Percentiles rank a stretch among this genome's conserved stretches.
Evolutionary conservation across 2,329 filamentous ascomycete genomes (phyloP).

Genomic region (Ceratocystis eucalypticola): DNA sequence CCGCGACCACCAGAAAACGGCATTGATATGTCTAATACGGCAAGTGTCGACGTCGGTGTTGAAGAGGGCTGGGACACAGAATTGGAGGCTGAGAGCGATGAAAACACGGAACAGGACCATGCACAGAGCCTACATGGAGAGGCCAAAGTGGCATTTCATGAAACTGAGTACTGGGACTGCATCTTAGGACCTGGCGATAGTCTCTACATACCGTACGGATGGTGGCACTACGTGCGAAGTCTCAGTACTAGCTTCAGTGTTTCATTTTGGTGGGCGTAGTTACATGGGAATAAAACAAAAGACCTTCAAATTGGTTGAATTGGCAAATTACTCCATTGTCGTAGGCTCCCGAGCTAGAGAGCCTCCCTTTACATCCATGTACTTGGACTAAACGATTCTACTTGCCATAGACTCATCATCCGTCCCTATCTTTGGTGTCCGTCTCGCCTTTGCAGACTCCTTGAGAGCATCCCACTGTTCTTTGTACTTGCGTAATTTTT

Average conservation of each 20-base stretch:
- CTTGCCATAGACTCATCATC: conserved; percentile 14
- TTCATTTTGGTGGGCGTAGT: conserved; percentile 83
- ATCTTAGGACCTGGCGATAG: conserved; percentile 70
- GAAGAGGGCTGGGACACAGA: conserved; percentile 45
- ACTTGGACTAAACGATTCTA: conserved; percentile 8
- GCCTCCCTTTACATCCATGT: background rate
- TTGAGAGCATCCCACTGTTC: conserved; percentile 50
- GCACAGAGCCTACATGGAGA: conserved; percentile 24
- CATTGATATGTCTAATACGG: conserved; percentile 90
- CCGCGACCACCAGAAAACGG: conserved; percentile 51
- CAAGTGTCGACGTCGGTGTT: conserved; percentile 58
- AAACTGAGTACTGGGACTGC: conserved; percentile 58
- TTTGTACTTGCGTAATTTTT: conserved; percentile 44
- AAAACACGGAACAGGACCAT: conserved; percentile 27
- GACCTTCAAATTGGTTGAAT: background rate
- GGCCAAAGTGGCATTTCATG: conserved; percentile 34
- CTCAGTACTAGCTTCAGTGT: conserved; percentile 82
- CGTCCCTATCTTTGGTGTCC: conserved; percentile 19
- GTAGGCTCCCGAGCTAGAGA: background rate
- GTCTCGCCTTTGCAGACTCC: conserved; percentile 45
- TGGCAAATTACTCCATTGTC: background rate
- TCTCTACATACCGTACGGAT: conserved; percentile 80
- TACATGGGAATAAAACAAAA: background rate
- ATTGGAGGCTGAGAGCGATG: conserved; percentile 20
- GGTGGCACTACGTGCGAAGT: conserved; percentile 95